Evolutionary conservation across 306 rosid species (phyloP).

Genomic region (Adenanthera pavonina): DNA sequence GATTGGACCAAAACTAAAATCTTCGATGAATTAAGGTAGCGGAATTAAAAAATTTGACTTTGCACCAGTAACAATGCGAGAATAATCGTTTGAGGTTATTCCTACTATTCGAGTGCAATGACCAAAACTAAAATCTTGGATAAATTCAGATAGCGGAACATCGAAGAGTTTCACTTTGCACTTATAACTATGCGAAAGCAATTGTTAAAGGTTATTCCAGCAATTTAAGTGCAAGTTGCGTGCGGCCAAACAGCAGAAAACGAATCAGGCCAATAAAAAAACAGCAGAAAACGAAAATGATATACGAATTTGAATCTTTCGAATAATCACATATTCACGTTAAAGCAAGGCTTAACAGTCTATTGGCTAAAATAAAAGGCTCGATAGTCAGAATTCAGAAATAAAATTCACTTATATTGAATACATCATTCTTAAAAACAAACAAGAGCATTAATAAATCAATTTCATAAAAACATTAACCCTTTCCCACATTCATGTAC

Average conservation of each 20-base stretch:
- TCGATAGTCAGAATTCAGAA: background rate
- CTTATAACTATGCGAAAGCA: background rate
- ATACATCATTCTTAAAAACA: background rate
- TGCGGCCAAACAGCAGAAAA: background rate
- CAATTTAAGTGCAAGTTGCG: conserved; percentile 6
- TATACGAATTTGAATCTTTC: background rate
- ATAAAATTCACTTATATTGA: background rate
- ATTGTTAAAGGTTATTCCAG: conserved; percentile 11
- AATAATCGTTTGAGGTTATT: background rate
- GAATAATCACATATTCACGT: background rate
- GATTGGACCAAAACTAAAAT: background rate
- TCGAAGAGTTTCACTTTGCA: background rate
- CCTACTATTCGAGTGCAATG: background rate
- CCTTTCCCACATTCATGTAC: background rate
- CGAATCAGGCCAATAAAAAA: too few relatives aligned
- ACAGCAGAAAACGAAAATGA: background rate
- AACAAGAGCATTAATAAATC: conserved; percentile 26
- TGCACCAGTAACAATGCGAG: background rate
- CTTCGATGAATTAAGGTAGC: background rate
- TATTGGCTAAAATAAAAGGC: background rate
- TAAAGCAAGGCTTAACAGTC: background rate
- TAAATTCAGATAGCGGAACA: background rate
- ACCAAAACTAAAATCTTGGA: background rate
- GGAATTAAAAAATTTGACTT: background rate
- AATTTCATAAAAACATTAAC: conserved; percentile 23